Conservation (phyloP, 768 basidiomycete genomes). For the Boletus bicolor region DNA sequence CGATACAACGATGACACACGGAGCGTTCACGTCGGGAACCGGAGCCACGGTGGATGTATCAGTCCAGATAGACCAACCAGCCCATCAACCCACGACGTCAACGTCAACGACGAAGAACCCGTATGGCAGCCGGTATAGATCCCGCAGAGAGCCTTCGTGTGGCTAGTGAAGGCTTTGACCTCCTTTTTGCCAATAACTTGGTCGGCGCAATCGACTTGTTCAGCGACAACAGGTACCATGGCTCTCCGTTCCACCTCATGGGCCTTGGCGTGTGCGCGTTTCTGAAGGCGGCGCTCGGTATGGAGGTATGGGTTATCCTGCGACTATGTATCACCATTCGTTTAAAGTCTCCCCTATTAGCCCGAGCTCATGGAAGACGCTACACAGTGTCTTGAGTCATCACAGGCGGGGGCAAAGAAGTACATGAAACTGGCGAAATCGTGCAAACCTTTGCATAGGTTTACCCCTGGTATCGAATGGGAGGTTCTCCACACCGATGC, state of each 20-base stretch:
- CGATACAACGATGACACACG: background rate
- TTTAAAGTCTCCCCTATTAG: constrained; percentile 30
- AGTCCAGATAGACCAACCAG: background rate
- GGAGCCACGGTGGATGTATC: background rate
- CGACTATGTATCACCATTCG: background rate
- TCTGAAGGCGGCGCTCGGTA: constrained; percentile 74
- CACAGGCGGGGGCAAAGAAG: constrained; percentile 61
- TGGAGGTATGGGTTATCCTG: constrained; percentile 51
- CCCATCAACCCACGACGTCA: background rate
- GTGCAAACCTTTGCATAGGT: constrained; percentile 36
- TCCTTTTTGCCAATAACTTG: constrained; percentile 68
- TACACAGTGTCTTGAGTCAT: constrained; percentile 46
- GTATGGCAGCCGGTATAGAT: constrained; percentile 17
- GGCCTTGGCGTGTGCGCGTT: constrained; percentile 73
- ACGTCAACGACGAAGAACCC: background rate
- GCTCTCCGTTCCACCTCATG: constrained; percentile 70
- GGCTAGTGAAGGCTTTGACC: constrained; percentile 58
- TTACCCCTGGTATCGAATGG: constrained; percentile 67
- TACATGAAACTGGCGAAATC: constrained; percentile 40
- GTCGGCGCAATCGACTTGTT: constrained; percentile 51
- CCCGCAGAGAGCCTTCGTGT: constrained; percentile 29
- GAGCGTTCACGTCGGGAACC: constrained; percentile 8
- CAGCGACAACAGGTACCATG: constrained; percentile 20
- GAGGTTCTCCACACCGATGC: constrained; percentile 75
- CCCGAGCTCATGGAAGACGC: constrained; percentile 64